A percentile compares a stretch with the other conserved stretches of the same genome.
Evolutionary conservation across 306 rosid genomes (phyloP).

Genomic region (Cucurbita moschata): DNA sequence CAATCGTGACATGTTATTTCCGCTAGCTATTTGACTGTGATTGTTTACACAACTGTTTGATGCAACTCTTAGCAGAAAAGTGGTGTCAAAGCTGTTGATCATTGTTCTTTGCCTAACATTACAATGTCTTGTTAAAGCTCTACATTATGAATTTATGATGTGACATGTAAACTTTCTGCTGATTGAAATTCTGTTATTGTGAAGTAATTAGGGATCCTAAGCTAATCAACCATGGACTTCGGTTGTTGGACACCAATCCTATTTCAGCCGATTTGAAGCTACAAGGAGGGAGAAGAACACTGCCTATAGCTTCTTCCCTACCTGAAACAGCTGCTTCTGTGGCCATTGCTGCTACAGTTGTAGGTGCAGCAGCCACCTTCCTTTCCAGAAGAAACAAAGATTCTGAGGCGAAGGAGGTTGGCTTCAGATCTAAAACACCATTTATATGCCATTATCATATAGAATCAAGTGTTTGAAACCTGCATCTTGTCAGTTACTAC

Average conservation of each 20-base stretch:
- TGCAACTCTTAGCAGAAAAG: background rate
- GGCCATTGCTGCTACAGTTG: constrained; percentile 62
- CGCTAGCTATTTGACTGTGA: background rate
- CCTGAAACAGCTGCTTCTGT: constrained; percentile 83
- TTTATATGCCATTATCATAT: background rate
- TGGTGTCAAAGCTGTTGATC: background rate
- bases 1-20: background rate
- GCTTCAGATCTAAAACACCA: background rate
- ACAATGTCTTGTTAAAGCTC: background rate
- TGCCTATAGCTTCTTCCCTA: constrained; percentile 31
- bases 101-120: background rate
- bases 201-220: constrained; percentile 9
- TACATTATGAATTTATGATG: background rate
- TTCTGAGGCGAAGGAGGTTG: constrained; percentile 42
- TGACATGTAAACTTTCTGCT: background rate
- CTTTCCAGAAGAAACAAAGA: constrained; percentile 50
- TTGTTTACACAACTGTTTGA: background rate
- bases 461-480: background rate
- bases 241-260: constrained; percentile 1
- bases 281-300: constrained; percentile 36
- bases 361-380: constrained; percentile 75
- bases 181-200: constrained; percentile 7
- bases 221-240: background rate
- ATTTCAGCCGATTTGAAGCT: constrained; percentile 28
- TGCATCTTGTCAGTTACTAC: background rate